These are phyloP conservation scores for Begonia loranthoides DNA, from an alignment of 306 rosid species.

Conservation along the genomic window DNA sequence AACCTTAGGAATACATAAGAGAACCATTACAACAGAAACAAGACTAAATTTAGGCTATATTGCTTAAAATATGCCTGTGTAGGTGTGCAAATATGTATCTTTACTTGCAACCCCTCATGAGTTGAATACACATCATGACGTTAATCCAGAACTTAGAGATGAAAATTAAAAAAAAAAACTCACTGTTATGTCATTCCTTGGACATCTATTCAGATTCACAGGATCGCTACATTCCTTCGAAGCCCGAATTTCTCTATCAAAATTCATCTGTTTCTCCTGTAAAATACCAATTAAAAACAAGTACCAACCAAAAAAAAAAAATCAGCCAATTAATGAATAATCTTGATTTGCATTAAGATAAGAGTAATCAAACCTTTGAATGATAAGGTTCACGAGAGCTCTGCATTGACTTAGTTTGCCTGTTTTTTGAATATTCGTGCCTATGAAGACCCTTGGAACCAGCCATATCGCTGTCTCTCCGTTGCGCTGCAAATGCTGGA, in stretches of 20 bases:
- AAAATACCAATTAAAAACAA: constrained; percentile 16
- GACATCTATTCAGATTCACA: constrained; percentile 34
- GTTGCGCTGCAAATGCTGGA: constrained; percentile 34
- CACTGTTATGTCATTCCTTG: constrained; percentile 47
- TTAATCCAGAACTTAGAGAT: constrained; percentile 12
- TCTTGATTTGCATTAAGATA: not conserved
- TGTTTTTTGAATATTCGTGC: constrained; percentile 36
- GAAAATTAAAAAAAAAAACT: constrained; percentile 13
- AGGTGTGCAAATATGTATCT: not conserved
- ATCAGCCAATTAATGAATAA: no score
- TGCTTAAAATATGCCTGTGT: not conserved
- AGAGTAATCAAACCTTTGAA: constrained; percentile 28
- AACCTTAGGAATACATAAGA: constrained; percentile 24
- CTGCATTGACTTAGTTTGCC: constrained; percentile 31
- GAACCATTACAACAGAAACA: constrained; percentile 11
- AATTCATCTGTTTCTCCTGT: constrained; percentile 48
- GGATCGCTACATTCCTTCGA: constrained; percentile 24
- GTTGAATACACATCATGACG: not conserved
- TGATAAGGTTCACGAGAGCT: constrained; percentile 21
- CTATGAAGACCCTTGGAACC: constrained; percentile 31
- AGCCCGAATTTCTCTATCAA: constrained; percentile 31
- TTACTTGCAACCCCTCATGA: not conserved
- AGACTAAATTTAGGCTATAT: constrained; percentile 10
- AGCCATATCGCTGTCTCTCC: constrained; percentile 22
- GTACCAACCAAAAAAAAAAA: not conserved